Percentiles rank a stretch among this genome's conserved stretches.
Conservation (phyloP, 2,329 filamentous ascomycete genomes). For the Ophiocordyceps australis region DNA sequence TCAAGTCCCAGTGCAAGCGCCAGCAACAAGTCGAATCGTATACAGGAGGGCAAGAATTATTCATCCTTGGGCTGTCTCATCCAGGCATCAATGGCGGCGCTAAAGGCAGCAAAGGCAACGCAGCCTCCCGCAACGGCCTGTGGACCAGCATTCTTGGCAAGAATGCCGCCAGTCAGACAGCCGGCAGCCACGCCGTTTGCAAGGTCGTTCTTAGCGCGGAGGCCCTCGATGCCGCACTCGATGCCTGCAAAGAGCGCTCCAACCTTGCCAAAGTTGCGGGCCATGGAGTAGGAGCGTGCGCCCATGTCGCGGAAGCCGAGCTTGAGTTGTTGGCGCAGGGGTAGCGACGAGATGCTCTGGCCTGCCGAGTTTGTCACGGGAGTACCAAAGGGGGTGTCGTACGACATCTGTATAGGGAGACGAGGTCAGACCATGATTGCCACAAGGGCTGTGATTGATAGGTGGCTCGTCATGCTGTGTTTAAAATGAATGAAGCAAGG, state of each 20-base stretch:
- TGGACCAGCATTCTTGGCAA: constrained; percentile 75
- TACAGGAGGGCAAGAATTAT: constrained; percentile 8
- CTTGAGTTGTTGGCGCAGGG: constrained; percentile 67
- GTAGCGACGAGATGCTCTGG: constrained; percentile 38
- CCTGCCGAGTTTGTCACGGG: constrained; percentile 17
- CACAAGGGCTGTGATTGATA: constrained; percentile 1
- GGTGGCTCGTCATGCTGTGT: not conserved
- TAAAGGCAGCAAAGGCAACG: constrained; percentile 85
- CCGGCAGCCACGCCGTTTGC: constrained; percentile 75
- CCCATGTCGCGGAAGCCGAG: constrained; percentile 94
- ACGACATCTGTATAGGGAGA: constrained; percentile 99
- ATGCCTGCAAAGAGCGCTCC: constrained; percentile 83
- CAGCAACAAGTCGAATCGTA: constrained; percentile 1
- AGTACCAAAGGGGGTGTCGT: constrained; percentile 73
- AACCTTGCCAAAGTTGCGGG: constrained; percentile 90
- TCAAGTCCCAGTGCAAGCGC: not conserved
- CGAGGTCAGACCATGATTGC: too few species aligned
- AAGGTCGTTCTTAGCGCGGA: constrained; percentile 85
- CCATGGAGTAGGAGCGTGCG: constrained; percentile 58
- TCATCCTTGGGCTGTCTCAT: constrained; percentile 62
- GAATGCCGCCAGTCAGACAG: constrained; percentile 75
- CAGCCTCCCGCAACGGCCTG: constrained; percentile 79
- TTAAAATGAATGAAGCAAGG: not conserved
- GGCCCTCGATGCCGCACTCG: constrained; percentile 88
- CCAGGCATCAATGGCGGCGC: constrained; percentile 78